Conservation (phyloP, 2,329 filamentous ascomycete genomes). For the Fusarium chlamydosporum region DNA sequence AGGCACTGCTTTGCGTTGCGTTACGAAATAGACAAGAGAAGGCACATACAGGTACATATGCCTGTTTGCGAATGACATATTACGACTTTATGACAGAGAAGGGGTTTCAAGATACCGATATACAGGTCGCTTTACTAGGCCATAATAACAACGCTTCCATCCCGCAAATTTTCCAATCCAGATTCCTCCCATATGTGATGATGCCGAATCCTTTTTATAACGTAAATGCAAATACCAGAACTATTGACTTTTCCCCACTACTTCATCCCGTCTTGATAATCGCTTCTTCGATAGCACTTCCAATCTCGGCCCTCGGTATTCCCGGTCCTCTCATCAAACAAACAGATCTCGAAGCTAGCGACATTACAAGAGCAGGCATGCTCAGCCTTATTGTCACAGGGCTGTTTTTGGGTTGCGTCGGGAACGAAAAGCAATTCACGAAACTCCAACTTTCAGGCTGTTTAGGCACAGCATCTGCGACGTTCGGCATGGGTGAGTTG, state of each 20-base stretch:
- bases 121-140: constrained; percentile 31
- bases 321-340: constrained; percentile 49
- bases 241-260: background rate
- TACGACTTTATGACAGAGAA: constrained; percentile 47
- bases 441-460: constrained; percentile 51
- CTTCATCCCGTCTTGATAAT: constrained; percentile 28
- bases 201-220: background rate
- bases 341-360: constrained; percentile 38
- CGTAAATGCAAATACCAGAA: background rate
- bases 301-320: constrained; percentile 47
- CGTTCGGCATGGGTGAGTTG: constrained; percentile 19
- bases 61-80: constrained; percentile 32
- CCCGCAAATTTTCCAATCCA: constrained; percentile 5
- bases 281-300: constrained; percentile 48
- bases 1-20: constrained; percentile 1
- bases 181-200: background rate
- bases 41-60: constrained; percentile 5
- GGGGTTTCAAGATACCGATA: constrained; percentile 43
- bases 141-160: constrained; percentile 30
- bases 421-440: constrained; percentile 48
- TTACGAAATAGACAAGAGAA: constrained; percentile 4
- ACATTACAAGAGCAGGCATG: constrained; percentile 34
- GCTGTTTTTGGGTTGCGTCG: constrained; percentile 26
- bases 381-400: constrained; percentile 41
- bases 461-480: constrained; percentile 11